A percentile compares a stretch with the other conserved stretches of the same genome.
These are phyloP conservation scores for Clitopilus hobsonii DNA, from an alignment of 768 basidiomycete species.

Conservation along the genomic window DNA sequence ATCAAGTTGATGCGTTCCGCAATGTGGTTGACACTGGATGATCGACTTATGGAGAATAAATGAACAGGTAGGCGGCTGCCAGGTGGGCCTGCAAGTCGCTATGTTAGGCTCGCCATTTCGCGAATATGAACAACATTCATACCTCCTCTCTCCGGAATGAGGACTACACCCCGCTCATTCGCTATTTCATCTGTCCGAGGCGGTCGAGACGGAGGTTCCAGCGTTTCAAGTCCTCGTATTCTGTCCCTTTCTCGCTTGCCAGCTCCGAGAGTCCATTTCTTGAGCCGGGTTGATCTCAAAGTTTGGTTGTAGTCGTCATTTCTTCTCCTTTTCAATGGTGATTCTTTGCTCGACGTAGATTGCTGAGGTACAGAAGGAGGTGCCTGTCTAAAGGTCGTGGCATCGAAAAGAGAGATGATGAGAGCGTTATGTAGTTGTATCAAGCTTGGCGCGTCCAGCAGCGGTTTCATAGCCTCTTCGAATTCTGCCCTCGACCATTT, in stretches of 20 bases:
- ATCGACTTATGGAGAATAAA: slow-evolving; percentile 68
- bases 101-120: not conserved
- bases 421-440: slow-evolving; percentile 83
- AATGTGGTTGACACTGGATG: slow-evolving; percentile 72
- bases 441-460: slow-evolving; percentile 56
- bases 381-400: slow-evolving; percentile 38
- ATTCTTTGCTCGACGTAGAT: slow-evolving; percentile 54
- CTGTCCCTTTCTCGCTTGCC: slow-evolving; percentile 76
- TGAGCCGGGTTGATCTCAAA: slow-evolving; percentile 60
- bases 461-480: slow-evolving; percentile 61
- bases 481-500: slow-evolving; percentile 71
- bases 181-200: slow-evolving; percentile 63
- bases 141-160: slow-evolving; percentile 64
- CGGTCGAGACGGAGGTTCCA: slow-evolving; percentile 37
- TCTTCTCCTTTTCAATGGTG: slow-evolving; percentile 64
- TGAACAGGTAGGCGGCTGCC: slow-evolving; percentile 70
- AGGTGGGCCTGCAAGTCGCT: slow-evolving; percentile 45
- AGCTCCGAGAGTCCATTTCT: slow-evolving; percentile 68
- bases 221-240: slow-evolving; percentile 43
- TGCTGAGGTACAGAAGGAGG: slow-evolving; percentile 41
- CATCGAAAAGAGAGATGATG: slow-evolving; percentile 79
- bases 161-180: slow-evolving; percentile 60
- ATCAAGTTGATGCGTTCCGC: slow-evolving; percentile 78
- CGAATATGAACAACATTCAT: not conserved
- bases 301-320: slow-evolving; percentile 71